Evolutionary conservation across 2,329 filamentous ascomycete species (phyloP), one percentile per base, ranked within the genome.

Genomic region (Penicillium concentricum): DNA sequence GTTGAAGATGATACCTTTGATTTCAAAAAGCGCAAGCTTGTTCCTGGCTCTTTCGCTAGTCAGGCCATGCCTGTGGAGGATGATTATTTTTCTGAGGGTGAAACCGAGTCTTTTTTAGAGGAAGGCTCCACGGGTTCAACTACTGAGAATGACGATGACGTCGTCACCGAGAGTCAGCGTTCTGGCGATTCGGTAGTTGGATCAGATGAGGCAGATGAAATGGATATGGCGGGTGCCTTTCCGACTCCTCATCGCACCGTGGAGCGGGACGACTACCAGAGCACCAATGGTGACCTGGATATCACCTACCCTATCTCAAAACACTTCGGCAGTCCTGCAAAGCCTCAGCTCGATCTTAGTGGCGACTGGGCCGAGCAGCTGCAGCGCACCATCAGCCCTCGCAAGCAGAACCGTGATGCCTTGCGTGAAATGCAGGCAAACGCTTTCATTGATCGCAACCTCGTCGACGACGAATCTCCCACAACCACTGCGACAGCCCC

Each of bases 351-450:
- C 50, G 75, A 80, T 65, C 79, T 84, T 61, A 90, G 88, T 52
- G 90, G 92, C 58, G 89, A 96, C 72, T 99, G 94, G 94, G 89
- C 92, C 65, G 89, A 94, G 66, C 92, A 97, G 78, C 82, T 99
- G 61, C 90, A 92, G 72, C 92, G 92, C 64, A 97, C 94, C 6
- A 91, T 97, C 65, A 96, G 91, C 69, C 93, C 94, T 6, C 87
- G 90, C 70, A 97, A 97, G 79, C 88, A 94, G 69, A 90, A 97
- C 77, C 90, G 93, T 61, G 81, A 84, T 57, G 88, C 87, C 28
- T 79, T 94, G 34, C 81, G 76, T 76, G 87, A 81, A 79, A 88
- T 77, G 76, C 88, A 87, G 66, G 80, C 79, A 39, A 82, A 84
- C 57, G 80, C 81, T 28, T 80, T 86, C 47, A 80, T 81, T 60